These are phyloP conservation scores for Eragrostis curvula DNA, from an alignment of 176 grass and related monocot species.

Conservation along the genomic window DNA sequence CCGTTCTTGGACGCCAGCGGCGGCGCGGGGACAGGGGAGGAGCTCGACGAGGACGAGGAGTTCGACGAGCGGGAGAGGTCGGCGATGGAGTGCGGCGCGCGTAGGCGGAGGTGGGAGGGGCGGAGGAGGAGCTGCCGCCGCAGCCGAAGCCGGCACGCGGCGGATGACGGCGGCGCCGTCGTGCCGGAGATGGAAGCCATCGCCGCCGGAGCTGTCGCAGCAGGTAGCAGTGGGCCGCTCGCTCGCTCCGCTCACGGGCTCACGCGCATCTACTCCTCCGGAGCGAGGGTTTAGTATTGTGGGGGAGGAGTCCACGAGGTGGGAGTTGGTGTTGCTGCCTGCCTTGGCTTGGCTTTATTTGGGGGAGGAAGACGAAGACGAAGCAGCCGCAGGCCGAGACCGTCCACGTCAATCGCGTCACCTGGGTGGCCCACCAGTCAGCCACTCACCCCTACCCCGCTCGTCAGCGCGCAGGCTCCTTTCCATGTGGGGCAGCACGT, in stretches of 20 bases:
- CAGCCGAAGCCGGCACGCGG: slow-evolving; percentile 44
- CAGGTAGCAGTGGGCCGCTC: background rate
- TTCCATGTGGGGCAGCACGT: background rate
- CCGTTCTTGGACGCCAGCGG: slow-evolving; percentile 36
- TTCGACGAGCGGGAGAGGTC: slow-evolving; percentile 66
- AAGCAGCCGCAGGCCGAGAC: background rate
- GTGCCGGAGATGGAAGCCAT: slow-evolving; percentile 75
- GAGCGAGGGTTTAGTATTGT: slow-evolving; percentile 17
- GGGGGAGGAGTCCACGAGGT: slow-evolving; percentile 44
- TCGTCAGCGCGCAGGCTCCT: background rate
- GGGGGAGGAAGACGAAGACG: slow-evolving; percentile 26
- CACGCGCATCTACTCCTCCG: slow-evolving; percentile 19
- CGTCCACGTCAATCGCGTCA: slow-evolving; percentile 7
- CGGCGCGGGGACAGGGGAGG: slow-evolving; percentile 25
- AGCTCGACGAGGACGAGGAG: slow-evolving; percentile 20
- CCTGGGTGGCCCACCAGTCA: background rate
- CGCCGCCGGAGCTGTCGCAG: background rate
- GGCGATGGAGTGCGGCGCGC: slow-evolving; percentile 67
- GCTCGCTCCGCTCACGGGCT: background rate
- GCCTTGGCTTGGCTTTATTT: slow-evolving; percentile 50
- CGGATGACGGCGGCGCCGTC: slow-evolving; percentile 44
- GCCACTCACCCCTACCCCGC: background rate
- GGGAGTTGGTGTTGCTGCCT: slow-evolving; percentile 19
- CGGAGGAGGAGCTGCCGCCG: slow-evolving; percentile 39
- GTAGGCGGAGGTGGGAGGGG: slow-evolving; percentile 63